A percentile compares a stretch with the other conserved stretches of the same genome.
Conservation (phyloP, 768 basidiomycete species). For the Collybiopsis luxurians region DNA sequence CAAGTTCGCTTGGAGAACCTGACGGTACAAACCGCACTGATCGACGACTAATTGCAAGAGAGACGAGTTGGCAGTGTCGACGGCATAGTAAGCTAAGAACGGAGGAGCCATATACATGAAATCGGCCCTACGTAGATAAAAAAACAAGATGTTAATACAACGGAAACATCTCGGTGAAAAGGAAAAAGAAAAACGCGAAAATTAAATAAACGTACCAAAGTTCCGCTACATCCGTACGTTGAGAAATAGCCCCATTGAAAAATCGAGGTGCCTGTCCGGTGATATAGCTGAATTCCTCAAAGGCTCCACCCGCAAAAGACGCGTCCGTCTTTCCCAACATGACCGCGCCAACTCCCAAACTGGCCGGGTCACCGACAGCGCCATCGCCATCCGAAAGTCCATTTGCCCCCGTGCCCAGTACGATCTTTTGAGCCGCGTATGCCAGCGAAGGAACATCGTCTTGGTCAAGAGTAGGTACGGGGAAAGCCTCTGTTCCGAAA, state of each 20-base stretch:
- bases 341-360: constrained; percentile 41
- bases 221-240: constrained; percentile 46
- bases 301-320: constrained; percentile 24
- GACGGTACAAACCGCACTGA: constrained; percentile 40
- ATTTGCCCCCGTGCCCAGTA: constrained; percentile 18
- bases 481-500: constrained; percentile 25
- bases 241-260: constrained; percentile 51
- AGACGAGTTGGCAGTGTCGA: constrained; percentile 30
- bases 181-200: neutral
- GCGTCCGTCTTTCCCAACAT: constrained; percentile 32
- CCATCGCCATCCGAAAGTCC: constrained; percentile 39
- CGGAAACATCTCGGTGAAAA: neutral
- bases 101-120: constrained; percentile 53
- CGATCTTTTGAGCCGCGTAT: constrained; percentile 19
- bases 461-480: constrained; percentile 14
- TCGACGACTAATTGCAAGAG: constrained; percentile 34
- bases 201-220: constrained; percentile 33
- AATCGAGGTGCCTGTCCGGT: constrained; percentile 37
- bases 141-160: too few relatives aligned
- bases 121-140: constrained; percentile 40
- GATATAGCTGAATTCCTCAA: constrained; percentile 42
- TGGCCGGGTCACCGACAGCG: constrained; percentile 57
- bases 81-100: constrained; percentile 47
- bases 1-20: constrained; percentile 30
- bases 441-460: constrained; percentile 15